Conservation (phyloP, 176 grass and related monocot genomes). For the Chrysopogon serrulatus region DNA sequence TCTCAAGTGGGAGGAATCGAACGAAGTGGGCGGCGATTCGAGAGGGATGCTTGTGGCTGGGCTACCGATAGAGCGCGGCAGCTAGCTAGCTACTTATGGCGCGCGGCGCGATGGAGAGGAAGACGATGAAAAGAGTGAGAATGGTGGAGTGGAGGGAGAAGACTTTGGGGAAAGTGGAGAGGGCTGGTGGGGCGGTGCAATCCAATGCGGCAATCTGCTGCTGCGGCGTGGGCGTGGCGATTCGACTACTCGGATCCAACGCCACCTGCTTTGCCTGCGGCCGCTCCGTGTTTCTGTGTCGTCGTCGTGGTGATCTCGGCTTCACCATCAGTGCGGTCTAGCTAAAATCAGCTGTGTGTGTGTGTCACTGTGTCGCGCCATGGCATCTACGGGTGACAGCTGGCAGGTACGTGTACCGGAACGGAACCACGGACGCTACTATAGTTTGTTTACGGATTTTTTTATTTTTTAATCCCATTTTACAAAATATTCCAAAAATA, state of each 20-base stretch:
- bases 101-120: background rate
- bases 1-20: too few species aligned
- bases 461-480: too few species aligned
- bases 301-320: too few species aligned
- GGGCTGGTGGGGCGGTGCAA: background rate
- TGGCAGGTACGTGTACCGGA: too few species aligned
- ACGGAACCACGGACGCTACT: too few species aligned
- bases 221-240: conserved; percentile 10
- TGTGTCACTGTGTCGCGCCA: too few species aligned
- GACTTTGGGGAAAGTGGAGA: conserved; percentile 15
- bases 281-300: too few species aligned
- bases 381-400: too few species aligned
- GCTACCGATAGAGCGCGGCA: background rate
- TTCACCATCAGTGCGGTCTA: background rate
- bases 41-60: background rate
- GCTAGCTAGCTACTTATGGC: background rate
- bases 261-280: background rate
- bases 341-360: background rate
- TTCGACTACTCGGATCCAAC: background rate
- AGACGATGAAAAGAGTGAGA: background rate
- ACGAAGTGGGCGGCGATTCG: background rate
- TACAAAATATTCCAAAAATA: too few species aligned
- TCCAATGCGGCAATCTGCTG: background rate
- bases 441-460: too few species aligned
- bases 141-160: background rate